phyloP scores from a whole-genome alignment of 345 rosid species.

The Hibiscus mutabilis region DNA sequence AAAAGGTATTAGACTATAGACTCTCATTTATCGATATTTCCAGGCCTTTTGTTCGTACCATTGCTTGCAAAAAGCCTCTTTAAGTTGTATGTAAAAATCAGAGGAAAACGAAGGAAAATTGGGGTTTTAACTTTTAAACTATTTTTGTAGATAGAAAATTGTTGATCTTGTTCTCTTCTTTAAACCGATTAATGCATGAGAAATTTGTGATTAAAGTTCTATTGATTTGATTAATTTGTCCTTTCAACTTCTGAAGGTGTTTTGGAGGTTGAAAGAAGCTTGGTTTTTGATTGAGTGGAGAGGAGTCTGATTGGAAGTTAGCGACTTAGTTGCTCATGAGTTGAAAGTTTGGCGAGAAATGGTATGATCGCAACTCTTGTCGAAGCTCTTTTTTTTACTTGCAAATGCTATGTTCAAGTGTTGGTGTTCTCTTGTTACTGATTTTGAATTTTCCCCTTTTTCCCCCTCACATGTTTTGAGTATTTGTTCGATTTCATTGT shows the following conservation, averaged over 20 bases:
- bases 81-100: not conserved
- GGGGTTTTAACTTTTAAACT: not conserved
- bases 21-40: not conserved
- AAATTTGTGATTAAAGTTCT: not conserved
- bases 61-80: not conserved
- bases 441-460: not conserved
- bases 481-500: not conserved
- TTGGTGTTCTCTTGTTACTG: not conserved
- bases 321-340: not conserved
- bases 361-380: not conserved
- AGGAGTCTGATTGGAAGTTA: not conserved
- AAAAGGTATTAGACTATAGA: not conserved
- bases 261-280: not conserved
- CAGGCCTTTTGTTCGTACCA: not conserved
- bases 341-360: not conserved
- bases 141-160: not conserved
- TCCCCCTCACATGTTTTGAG: not conserved
- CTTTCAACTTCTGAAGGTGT: not conserved
- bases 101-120: not conserved
- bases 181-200: slow-evolving; percentile 3
- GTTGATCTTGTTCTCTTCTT: not conserved
- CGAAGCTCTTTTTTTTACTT: not conserved
- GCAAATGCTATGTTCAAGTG: not conserved
- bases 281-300: not conserved
- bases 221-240: not conserved